A percentile compares a stretch with the other conserved stretches of the same genome.
Evolutionary conservation across 352 stramenopile species (phyloP).

Genomic region (Phytopythium oedochilum): DNA sequence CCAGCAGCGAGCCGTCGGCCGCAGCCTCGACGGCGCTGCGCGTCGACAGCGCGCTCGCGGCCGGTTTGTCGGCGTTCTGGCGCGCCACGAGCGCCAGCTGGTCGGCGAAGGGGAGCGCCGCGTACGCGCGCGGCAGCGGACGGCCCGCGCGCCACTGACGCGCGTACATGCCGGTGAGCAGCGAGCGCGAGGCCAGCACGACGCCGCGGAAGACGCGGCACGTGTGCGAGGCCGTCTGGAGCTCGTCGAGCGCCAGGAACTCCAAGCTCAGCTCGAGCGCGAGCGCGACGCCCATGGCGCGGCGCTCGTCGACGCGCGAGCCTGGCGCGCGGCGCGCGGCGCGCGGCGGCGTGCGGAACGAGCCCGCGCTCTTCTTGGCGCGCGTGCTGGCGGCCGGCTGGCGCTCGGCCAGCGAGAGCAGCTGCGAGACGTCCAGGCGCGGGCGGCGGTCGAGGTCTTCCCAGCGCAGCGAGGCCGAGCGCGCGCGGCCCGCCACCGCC

Average conservation of each 20-base stretch:
- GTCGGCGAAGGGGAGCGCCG: constrained; percentile 33
- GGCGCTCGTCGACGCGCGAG: background rate
- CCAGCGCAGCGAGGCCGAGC: constrained; percentile 48
- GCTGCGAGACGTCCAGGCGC: constrained; percentile 9
- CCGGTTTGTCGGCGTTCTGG: constrained; percentile 18
- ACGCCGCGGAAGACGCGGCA: constrained; percentile 61
- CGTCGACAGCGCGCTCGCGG: constrained; percentile 38
- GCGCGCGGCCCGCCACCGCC: constrained; percentile 48
- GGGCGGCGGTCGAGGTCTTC: constrained; percentile 49
- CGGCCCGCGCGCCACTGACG: constrained; percentile 42
- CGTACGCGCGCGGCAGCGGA: constrained; percentile 25
- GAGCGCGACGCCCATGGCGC: constrained; percentile 24
- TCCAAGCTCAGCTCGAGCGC: constrained; percentile 71
- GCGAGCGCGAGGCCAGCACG: constrained; percentile 28
- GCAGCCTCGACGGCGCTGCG: constrained; percentile 43
- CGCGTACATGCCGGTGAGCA: constrained; percentile 56
- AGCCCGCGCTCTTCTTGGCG: background rate
- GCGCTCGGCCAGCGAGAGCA: constrained; percentile 12
- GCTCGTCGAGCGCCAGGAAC: constrained; percentile 54
- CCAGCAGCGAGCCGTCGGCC: constrained; percentile 31
- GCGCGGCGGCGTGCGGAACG: constrained; percentile 10
- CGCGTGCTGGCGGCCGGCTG: background rate
- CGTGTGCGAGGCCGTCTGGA: constrained; percentile 35
- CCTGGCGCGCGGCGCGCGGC: constrained; percentile 10
- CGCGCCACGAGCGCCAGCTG: constrained; percentile 35